These are phyloP conservation scores for Astragalus membranaceus DNA, from an alignment of 306 rosid species.

Conservation along the genomic window DNA sequence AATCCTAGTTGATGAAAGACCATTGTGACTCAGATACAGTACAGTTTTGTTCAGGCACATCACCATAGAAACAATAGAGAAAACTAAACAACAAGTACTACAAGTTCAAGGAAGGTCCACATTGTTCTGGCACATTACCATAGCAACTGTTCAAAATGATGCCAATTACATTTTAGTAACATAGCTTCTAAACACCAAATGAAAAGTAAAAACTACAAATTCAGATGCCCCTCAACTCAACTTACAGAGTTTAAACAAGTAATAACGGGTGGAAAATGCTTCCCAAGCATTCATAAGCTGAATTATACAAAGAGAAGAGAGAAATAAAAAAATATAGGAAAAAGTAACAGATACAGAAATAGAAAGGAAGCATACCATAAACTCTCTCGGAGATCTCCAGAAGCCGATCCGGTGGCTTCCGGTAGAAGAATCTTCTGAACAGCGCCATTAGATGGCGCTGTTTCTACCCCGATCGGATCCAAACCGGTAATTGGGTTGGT, in stretches of 20 bases:
- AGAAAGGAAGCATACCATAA: conserved; percentile 47
- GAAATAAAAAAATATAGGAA: neutral
- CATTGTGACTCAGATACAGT: neutral
- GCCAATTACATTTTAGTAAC: conserved; percentile 6
- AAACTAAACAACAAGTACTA: conserved; percentile 1
- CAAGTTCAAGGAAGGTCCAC: neutral
- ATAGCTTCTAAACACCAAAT: conserved; percentile 9
- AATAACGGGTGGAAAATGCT: neutral
- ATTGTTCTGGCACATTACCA: conserved; percentile 21
- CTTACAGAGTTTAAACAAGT: neutral
- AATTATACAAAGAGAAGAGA: neutral
- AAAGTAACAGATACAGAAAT: neutral
- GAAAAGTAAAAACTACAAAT: conserved; percentile 3
- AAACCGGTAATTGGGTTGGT: conserved; percentile 48
- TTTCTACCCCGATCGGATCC: conserved; percentile 78
- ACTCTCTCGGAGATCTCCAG: conserved; percentile 97
- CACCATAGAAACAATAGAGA: neutral
- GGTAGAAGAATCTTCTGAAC: conserved; percentile 87
- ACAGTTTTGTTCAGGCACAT: too few species aligned
- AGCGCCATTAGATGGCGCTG: conserved; percentile 99
- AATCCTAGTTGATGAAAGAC: neutral
- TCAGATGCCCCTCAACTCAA: conserved; percentile 18
- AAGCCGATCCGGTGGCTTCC: conserved; percentile 99
- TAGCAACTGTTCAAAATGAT: conserved; percentile 31
- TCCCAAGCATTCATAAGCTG: conserved; percentile 1